Percentiles rank a stretch among this genome's conserved stretches.
phyloP scores from a whole-genome alignment of 2,329 filamentous ascomycete genomes.

The Aspergillus japonicus region DNA sequence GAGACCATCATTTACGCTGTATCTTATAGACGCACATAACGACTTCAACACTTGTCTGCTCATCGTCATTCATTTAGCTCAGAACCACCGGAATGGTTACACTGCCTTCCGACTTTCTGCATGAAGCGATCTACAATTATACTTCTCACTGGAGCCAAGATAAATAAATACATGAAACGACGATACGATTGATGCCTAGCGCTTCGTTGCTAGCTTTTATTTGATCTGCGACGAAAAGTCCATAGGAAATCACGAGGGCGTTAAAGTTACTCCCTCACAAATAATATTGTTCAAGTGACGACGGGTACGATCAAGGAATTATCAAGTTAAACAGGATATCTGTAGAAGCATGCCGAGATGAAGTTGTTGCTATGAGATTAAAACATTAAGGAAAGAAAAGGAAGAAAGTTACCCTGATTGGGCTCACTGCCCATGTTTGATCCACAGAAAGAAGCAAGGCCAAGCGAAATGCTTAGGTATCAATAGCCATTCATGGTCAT shows the following conservation, averaged over 20 bases:
- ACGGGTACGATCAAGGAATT: conserved; percentile 22
- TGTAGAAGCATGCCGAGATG: conserved; percentile 37
- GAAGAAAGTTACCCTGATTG: conserved; percentile 17
- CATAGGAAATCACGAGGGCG: conserved; percentile 26
- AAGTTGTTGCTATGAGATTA: conserved; percentile 29
- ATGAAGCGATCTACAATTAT: conserved; percentile 22
- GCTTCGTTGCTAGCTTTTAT: conserved; percentile 30
- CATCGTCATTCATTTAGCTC: neutral
- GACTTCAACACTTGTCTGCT: conserved; percentile 1
- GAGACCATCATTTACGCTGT: neutral
- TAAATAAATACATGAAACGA: conserved; percentile 38
- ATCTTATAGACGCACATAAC: neutral
- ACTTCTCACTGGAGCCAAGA: conserved; percentile 31
- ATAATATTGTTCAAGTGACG: conserved; percentile 21
- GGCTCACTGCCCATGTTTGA: conserved; percentile 18
- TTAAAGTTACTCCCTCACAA: conserved; percentile 19
- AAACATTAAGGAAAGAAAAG: conserved; percentile 12
- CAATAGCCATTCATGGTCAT: conserved; percentile 99
- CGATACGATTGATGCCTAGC: conserved; percentile 23
- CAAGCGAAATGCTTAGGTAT: conserved; percentile 16
- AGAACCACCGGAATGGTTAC: neutral
- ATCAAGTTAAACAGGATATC: conserved; percentile 38
- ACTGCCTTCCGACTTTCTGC: neutral
- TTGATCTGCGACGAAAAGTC: conserved; percentile 27
- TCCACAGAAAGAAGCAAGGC: conserved; percentile 18